phyloP scores from a whole-genome alignment of 306 rosid genomes.

The Myrica gale region DNA sequence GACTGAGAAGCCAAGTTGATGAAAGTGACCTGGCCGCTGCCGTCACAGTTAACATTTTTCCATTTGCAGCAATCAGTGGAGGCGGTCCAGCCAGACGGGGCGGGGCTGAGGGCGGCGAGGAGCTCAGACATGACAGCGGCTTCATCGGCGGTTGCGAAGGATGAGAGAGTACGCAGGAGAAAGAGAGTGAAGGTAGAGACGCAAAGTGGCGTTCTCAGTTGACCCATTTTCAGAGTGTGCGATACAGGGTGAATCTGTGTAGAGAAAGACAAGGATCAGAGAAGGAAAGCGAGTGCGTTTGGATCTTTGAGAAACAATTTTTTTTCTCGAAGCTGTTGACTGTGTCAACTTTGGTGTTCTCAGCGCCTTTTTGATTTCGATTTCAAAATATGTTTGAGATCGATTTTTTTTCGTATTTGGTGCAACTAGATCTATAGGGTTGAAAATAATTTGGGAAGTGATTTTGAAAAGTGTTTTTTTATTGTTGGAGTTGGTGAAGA shows the following conservation, averaged over 20 bases:
- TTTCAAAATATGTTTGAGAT: no score
- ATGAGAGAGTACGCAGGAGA: not conserved
- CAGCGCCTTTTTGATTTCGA: no score
- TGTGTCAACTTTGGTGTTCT: no score
- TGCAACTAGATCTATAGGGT: no score
- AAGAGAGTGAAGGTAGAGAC: slow-evolving; percentile 19
- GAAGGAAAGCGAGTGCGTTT: no score
- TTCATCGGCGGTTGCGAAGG: slow-evolving; percentile 46
- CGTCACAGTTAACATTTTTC: slow-evolving; percentile 53
- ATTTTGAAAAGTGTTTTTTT: no score
- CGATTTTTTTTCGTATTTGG: no score
- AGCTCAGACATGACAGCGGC: slow-evolving; percentile 48
- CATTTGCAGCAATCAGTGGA: slow-evolving; percentile 44
- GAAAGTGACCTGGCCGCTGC: slow-evolving; percentile 45
- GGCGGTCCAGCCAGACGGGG: slow-evolving; percentile 54
- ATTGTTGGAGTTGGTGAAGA: no score
- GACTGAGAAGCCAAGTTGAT: slow-evolving; percentile 37
- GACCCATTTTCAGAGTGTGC: slow-evolving; percentile 46
- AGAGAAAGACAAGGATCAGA: not conserved
- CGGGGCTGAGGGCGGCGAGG: slow-evolving; percentile 22
- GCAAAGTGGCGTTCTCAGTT: slow-evolving; percentile 35
- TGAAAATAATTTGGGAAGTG: no score
- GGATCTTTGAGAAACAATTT: no score
- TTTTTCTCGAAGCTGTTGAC: no score
- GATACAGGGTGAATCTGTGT: no score